These are phyloP conservation scores for Saccharomyces eubayanus DNA, from an alignment of 805 yeast genomes.

Conservation along the genomic window DNA sequence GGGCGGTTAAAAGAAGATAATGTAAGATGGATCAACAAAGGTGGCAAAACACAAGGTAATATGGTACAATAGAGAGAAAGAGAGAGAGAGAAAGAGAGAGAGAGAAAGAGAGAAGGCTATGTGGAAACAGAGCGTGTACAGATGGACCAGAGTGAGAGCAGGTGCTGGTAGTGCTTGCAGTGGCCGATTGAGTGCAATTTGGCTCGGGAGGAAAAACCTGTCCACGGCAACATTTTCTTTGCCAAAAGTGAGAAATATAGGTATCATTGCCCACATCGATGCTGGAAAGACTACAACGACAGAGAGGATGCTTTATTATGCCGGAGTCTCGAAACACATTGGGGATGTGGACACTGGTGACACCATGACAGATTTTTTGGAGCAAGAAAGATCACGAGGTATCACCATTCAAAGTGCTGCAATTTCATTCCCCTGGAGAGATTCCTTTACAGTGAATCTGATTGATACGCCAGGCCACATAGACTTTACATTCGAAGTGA, in stretches of 20 bases:
- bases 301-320: conserved; percentile 85
- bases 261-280: conserved; percentile 97
- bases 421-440: conserved; percentile 80
- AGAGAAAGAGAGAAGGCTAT: background rate
- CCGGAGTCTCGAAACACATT: conserved; percentile 69
- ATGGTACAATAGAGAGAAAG: background rate
- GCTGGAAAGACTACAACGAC: conserved; percentile 99
- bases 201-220: background rate
- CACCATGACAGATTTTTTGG: conserved; percentile 86
- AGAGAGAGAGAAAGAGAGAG: background rate
- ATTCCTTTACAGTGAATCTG: conserved; percentile 59
- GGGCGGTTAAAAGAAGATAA: background rate
- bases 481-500: conserved; percentile 92
- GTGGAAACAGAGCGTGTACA: background rate
- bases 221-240: conserved; percentile 1
- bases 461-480: conserved; percentile 99
- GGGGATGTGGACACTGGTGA: conserved; percentile 97
- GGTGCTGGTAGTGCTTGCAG: background rate
- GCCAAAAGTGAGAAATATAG: conserved; percentile 63
- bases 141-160: background rate
- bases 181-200: background rate
- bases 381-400: conserved; percentile 86
- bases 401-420: conserved; percentile 97
- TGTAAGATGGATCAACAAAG: background rate
- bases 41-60: background rate